Percentiles rank a stretch among this genome's conserved stretches.
Conservation (phyloP, 2,329 filamentous ascomycete species). For the Chaetomiaceae sp. region DNA sequence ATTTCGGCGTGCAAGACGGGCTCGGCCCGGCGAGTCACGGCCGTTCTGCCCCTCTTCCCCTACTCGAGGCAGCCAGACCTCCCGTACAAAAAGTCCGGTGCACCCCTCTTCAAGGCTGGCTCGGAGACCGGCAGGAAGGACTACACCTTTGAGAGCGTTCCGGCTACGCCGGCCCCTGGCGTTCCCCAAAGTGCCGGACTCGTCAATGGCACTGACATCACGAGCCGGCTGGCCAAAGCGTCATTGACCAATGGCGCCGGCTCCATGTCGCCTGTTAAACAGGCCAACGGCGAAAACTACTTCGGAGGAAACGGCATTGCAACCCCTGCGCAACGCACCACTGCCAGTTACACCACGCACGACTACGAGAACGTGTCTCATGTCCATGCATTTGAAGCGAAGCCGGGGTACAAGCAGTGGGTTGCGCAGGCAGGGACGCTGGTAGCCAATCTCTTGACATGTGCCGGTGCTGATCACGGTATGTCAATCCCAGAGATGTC, state of each 20-base stretch:
- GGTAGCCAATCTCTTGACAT: conserved; percentile 89
- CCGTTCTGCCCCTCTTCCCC: conserved; percentile 90
- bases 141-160: conserved; percentile 89
- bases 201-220: conserved; percentile 65
- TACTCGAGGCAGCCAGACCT: conserved; percentile 96
- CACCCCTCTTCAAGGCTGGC: conserved; percentile 71
- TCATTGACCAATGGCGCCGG: conserved; percentile 52
- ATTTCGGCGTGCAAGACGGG: conserved; percentile 88
- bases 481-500: conserved; percentile 26
- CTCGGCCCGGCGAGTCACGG: conserved; percentile 88
- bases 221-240: conserved; percentile 68
- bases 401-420: conserved; percentile 97
- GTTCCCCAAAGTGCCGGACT: conserved; percentile 63
- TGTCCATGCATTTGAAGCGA: conserved; percentile 62
- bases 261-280: conserved; percentile 18
- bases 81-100: conserved; percentile 92
- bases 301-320: conserved; percentile 12
- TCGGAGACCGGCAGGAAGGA: conserved; percentile 50
- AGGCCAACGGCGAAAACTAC: conserved; percentile 17
- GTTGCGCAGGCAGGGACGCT: conserved; percentile 95
- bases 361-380: conserved; percentile 59
- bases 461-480: conserved; percentile 91
- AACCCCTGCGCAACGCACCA: background rate
- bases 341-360: conserved; percentile 52
- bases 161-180: conserved; percentile 74